Evolutionary conservation across 2,329 filamentous ascomycete genomes (phyloP).

Genomic region (Phaeosphaeria sp.): DNA sequence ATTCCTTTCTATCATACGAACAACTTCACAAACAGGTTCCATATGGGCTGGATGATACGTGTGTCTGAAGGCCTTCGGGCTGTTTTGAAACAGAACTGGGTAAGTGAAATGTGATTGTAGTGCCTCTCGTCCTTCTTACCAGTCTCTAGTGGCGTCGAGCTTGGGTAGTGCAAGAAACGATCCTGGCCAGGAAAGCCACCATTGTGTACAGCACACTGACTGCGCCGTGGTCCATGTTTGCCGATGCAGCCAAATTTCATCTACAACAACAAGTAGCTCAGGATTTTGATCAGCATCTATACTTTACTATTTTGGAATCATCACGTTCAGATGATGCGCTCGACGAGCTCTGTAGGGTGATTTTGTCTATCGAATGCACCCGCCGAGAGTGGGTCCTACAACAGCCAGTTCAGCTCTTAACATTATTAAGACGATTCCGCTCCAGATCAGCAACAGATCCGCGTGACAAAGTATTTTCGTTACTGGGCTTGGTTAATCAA

Average conservation of each 20-base stretch:
- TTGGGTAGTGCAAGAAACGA: slow-evolving; percentile 34
- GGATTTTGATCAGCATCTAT: too few relatives aligned
- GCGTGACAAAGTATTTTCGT: slow-evolving; percentile 26
- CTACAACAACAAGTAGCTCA: too few relatives aligned
- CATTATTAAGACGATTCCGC: slow-evolving; percentile 26
- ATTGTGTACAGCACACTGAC: slow-evolving; percentile 25
- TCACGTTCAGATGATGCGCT: too few relatives aligned
- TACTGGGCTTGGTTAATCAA: slow-evolving; percentile 14
- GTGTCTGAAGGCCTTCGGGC: neutral
- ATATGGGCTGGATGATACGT: neutral
- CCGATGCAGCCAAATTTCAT: slow-evolving; percentile 15
- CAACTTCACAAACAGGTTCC: neutral
- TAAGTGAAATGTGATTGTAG: too few relatives aligned
- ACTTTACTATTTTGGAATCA: too few relatives aligned
- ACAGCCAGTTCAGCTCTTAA: slow-evolving; percentile 11
- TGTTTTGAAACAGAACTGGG: too few relatives aligned
- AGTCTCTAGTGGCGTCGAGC: slow-evolving; percentile 22
- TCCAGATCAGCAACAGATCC: slow-evolving; percentile 26
- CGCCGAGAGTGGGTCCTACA: slow-evolving; percentile 6
- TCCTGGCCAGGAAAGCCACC: slow-evolving; percentile 23
- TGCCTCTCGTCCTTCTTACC: too few relatives aligned
- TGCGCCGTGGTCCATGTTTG: slow-evolving; percentile 30
- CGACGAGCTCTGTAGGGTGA: neutral
- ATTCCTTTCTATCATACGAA: slow-evolving; percentile 2
- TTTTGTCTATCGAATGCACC: slow-evolving; percentile 22